Base-by-base conservation (phyloP, 139 green algal genomes). In the Coelastrella sp. region DNA sequence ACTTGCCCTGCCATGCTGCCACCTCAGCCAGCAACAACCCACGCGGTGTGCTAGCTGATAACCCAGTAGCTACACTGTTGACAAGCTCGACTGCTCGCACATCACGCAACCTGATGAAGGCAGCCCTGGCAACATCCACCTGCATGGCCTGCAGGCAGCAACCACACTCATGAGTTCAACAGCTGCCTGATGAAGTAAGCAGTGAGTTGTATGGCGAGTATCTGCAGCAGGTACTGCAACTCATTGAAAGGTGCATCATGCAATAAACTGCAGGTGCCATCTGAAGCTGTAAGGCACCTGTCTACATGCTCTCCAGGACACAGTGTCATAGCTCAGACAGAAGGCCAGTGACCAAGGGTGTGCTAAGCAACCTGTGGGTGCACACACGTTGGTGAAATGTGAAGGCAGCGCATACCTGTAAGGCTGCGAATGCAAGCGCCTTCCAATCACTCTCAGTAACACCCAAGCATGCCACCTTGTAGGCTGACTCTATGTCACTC, bases 391-490 rank as follows among this genome's bases (percentile, higher is more conserved):
- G 35, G 35, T 49, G 35, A 49, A 49, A 49, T 49, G 35, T 49
- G 35, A 49, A 49, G 35, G 35, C 35, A 49, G 35, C 35, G 35
- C 35, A 49, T 49, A 92, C 91, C 91, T 93, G 91, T 88, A 97
- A 89, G 57, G 95, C 94, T 87, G 96, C 94, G 70, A 95, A 89
- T 20, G 92, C 96, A 22, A 98, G 93, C 19, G 91, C 87, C 24
- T 92, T 92, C 96, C 96, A 98, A 92, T 98, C 95, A 19, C 89
- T 93, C 72, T 98, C 95, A 7, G 96, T 97, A 20, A 98, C 94
- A 19, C 96, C 96, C 20, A 98, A 91, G 92, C 95, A 98, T 7
- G 94, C 96, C 24, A 96, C 93, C 61, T 93, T 61, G 92, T 97
- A 97, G 5, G 95, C 96, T 0, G 82, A 63, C 12, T 94, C 87